Evolutionary conservation across 257 asterid species (phyloP), one percentile per base, ranked within the genome.

Genomic region (Solanum etuberosum): DNA sequence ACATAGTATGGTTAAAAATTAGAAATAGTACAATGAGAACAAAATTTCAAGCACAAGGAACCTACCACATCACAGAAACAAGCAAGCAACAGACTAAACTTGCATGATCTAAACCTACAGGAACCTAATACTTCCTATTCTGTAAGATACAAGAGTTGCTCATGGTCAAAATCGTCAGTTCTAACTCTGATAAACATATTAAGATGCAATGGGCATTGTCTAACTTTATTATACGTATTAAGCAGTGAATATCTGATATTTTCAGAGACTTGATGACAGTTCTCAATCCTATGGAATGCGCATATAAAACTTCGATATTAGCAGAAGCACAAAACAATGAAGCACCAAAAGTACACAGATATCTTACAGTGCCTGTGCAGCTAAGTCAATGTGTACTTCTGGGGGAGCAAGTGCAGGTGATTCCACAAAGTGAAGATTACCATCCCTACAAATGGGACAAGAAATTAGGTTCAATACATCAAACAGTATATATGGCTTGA

Each of bases 321-420:
- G 84, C 14, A 80, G 27, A 46, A 74, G 27, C 21, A 37, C 59
- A 20, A 43, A 13, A 37, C 32, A 71, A 23, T 14, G 65, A 2
- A 63, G 14, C 71, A n/a, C 46, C 8, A 63, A 8, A 68, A 21
- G 86, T 20, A 35, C 61, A 42, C 54, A 21, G 51, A 38, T 27
- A 71, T 51, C 88, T 78, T 94, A 93, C 98, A 89, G 94, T 89
- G 92, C 96, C 88, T 95, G 99, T 29, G 93, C 92, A 25, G 89
- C 95, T 87, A 94, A n/a, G 87, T 95, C 99, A 32, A 96, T 96
- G 23, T 92, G 95, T 7, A 96, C 99, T 91, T 95, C 98, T 1
- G 98, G 98, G 13, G 98, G 98, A 83, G 94, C 94, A 54, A 96
- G 99, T n/a, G 98, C 98, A 59, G 97, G 96, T 29, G 96, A 90